These are phyloP conservation scores for Phylloporus arenicola DNA, from an alignment of 768 basidiomycete species.

Conservation along the genomic window DNA sequence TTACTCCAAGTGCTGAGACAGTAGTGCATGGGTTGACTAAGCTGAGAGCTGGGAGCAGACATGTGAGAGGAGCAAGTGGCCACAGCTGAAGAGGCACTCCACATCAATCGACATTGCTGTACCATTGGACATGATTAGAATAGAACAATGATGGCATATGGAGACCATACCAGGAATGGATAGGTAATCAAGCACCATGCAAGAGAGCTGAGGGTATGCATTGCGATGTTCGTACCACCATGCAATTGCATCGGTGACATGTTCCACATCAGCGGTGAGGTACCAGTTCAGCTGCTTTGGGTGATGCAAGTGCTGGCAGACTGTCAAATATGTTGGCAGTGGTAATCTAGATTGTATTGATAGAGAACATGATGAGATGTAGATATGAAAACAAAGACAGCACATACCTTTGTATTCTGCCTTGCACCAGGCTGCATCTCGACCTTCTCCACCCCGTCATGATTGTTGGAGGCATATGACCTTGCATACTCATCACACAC, in stretches of 20 bases:
- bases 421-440: no score
- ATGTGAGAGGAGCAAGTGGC: neutral
- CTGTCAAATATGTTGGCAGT: slow-evolving; percentile 28
- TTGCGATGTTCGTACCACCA: neutral
- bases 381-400: no score
- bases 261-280: slow-evolving; percentile 15
- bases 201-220: neutral
- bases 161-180: no score
- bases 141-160: no score
- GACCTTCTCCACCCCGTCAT: no score
- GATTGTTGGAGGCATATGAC: no score
- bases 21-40: neutral
- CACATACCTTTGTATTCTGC: no score
- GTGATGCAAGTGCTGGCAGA: slow-evolving; percentile 15
- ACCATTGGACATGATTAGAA: neutral
- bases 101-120: neutral
- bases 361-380: no score
- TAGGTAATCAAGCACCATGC: neutral
- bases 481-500: no score
- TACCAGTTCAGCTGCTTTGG: slow-evolving; percentile 9
- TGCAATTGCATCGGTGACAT: neutral
- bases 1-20: neutral
- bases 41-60: neutral
- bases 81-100: neutral
- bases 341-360: no score